Conservation (phyloP, 805 yeast genomes). For the Starmerella powellii region DNA sequence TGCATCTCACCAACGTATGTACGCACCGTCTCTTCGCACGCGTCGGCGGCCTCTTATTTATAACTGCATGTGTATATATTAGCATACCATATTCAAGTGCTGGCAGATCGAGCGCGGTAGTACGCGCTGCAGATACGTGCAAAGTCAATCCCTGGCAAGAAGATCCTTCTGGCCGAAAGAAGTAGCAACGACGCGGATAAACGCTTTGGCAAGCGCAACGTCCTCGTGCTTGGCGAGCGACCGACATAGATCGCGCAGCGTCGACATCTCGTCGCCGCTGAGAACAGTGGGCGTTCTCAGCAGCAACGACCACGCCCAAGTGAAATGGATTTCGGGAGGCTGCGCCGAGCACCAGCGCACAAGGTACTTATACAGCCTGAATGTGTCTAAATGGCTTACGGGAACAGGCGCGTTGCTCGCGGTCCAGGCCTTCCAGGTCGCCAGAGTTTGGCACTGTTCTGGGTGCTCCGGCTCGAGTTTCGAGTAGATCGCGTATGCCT, state of each 20-base stretch:
- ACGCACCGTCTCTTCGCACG: no score
- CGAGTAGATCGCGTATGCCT: not conserved
- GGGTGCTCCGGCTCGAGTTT: slow-evolving; percentile 4
- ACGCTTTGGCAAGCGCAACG: slow-evolving; percentile 9
- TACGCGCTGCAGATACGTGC: no score
- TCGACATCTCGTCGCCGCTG: slow-evolving; percentile 32
- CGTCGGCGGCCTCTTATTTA: no score
- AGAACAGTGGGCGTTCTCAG: slow-evolving; percentile 33
- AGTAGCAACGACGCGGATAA: slow-evolving; percentile 12
- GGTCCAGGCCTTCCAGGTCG: slow-evolving; percentile 35
- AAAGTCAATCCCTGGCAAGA: no score
- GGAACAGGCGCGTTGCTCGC: slow-evolving; percentile 29
- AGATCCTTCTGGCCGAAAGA: slow-evolving; percentile 22
- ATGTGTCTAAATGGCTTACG: slow-evolving; percentile 30
- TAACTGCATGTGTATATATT: no score
- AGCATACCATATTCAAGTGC: no score
- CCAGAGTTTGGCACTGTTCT: slow-evolving; percentile 28
- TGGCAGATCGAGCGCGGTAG: no score
- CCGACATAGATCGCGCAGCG: slow-evolving; percentile 33
- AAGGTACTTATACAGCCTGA: slow-evolving; percentile 34
- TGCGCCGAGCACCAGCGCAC: slow-evolving; percentile 33
- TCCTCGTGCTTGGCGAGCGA: not conserved
- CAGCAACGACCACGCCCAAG: slow-evolving; percentile 36
- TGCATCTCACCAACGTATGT: no score
- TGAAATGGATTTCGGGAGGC: slow-evolving; percentile 23